Base-by-base conservation (phyloP, 2,329 filamentous ascomycete species). In the Colletotrichum paranaense region DNA sequence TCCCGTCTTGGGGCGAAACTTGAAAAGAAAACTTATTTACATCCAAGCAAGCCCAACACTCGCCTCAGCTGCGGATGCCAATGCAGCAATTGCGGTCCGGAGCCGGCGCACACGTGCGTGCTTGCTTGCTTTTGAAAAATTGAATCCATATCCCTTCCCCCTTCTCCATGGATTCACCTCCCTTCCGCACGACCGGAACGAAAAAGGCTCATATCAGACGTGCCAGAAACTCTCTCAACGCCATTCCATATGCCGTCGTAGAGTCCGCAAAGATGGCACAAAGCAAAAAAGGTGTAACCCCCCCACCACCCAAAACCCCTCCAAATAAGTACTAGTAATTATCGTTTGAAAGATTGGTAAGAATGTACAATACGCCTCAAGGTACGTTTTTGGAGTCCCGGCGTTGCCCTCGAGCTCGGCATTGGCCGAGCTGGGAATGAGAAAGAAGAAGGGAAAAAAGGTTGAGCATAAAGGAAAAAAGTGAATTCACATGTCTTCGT, bases 401-500 rank as follows among this genome's bases (percentile, higher is more conserved):
- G 42, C 19, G 19, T 49, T 49, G 16, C 19, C 42, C 19, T 49
- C 19, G 42, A 49, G 42, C 30, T 62, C 64, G 28, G 60, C 64
- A 60, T 52, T 53, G 59, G 64, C 70, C 66, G 62, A 58, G 62
- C 52, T 32, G 22, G 56, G 68, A 56, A 14, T 58, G 68, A 52
- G 38, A 62, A 38, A 12, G 49, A 38, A 62, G 32, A 24, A 52
- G 49, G 14, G 32, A 55, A n/a, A 57, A 62, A 30, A 3, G 4
- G n/a, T 12, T 12, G 35, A 14, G 6, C 19, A 26, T 9, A 24
- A 38, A 6, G 26, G 49, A n/a, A 12, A 24, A 38, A 56, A n/a
- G 30, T 22, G 32, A 26, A 53, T 73, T 75, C 73, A 75, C 64
- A 86, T 79, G 64, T 81, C 76, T 77, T 86, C 85, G 26, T 81